Evolutionary conservation across 805 yeast genomes (phyloP).

Genomic region (Henningerozyma blattae): DNA sequence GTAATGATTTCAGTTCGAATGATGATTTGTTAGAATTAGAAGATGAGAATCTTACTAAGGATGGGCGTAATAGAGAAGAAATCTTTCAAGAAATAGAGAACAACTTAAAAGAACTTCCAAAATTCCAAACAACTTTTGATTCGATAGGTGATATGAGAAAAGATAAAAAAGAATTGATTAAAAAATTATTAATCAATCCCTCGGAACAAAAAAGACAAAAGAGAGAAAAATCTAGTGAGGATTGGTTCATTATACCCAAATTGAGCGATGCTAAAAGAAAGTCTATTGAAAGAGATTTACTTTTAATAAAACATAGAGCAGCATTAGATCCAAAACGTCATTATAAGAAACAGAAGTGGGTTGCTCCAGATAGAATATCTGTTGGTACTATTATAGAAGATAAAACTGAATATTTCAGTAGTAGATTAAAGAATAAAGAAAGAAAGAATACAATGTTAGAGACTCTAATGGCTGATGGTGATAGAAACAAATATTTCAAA

Average conservation of each 20-base stretch:
- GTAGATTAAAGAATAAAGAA: conserved; percentile 52
- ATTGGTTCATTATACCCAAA: conserved; percentile 77
- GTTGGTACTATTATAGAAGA: conserved; percentile 83
- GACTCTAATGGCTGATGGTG: conserved; percentile 65
- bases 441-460: conserved; percentile 73
- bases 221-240: conserved; percentile 25
- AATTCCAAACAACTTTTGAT: conserved; percentile 20
- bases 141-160: conserved; percentile 4
- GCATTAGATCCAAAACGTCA: conserved; percentile 93
- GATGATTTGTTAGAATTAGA: conserved; percentile 8
- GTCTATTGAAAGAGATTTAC: conserved; percentile 57
- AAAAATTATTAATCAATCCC: background rate
- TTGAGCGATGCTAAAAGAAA: conserved; percentile 55
- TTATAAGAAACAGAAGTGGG: conserved; percentile 78
- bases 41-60: conserved; percentile 3
- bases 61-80: conserved; percentile 9
- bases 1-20: background rate
- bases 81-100: conserved; percentile 20
- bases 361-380: conserved; percentile 67
- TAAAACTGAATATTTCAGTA: conserved; percentile 56
- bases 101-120: conserved; percentile 18
- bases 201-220: conserved; percentile 5
- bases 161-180: background rate
- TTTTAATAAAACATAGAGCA: conserved; percentile 71
- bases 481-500: conserved; percentile 66